Evolutionary conservation across 139 green algal genomes (phyloP).

Genomic region (Mesotaenium endlicherianum): DNA sequence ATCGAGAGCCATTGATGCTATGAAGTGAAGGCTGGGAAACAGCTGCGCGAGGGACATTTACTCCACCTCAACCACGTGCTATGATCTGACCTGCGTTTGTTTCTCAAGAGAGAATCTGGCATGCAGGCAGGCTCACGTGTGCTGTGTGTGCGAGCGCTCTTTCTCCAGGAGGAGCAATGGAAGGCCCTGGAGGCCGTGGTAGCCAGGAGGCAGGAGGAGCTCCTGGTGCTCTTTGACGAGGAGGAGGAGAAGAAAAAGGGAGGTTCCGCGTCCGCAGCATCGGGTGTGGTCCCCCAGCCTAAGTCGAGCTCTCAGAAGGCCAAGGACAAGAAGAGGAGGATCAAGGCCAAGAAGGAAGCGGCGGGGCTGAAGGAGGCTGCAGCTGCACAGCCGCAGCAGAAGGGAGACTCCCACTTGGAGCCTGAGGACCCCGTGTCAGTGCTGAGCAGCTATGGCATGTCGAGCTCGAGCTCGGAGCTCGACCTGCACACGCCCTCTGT

Average conservation of each 20-base stretch:
- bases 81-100: no score
- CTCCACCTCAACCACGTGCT: no score
- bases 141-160: neutral
- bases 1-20: neutral
- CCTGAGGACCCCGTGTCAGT: neutral
- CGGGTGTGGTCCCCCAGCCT: neutral
- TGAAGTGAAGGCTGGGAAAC: neutral
- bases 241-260: conserved; percentile 2
- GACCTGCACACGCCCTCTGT: neutral
- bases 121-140: neutral
- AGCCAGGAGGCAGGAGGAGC: neutral
- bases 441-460: neutral
- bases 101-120: neutral
- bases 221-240: conserved; percentile 25
- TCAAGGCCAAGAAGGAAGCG: neutral
- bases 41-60: neutral
- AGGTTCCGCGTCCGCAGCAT: neutral
- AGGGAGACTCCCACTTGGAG: neutral
- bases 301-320: neutral
- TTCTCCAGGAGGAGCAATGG: conserved; percentile 21
- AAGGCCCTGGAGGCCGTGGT: conserved; percentile 13
- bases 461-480: neutral
- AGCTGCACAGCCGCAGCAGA: neutral
- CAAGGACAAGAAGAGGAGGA: conserved; percentile 10
- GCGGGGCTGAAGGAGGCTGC: neutral